phyloP scores from a whole-genome alignment of 2,329 filamentous ascomycete species.

The Pezicula radicicola region DNA sequence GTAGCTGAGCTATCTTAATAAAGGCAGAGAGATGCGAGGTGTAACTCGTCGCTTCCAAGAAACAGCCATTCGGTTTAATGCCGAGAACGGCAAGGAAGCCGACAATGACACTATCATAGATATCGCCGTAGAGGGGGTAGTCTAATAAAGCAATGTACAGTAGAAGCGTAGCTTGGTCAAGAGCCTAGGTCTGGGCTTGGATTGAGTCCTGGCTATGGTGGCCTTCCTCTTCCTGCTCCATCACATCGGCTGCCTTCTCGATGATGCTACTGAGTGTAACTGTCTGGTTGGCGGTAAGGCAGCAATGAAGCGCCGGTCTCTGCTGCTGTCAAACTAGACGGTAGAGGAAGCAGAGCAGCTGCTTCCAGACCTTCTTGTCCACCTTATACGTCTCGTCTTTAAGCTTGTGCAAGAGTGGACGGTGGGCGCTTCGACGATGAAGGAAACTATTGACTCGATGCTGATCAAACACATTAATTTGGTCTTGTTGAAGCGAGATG shows the following conservation, averaged over 20 bases:
- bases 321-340: conserved; percentile 3
- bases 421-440: not conserved
- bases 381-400: conserved; percentile 3
- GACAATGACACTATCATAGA: conserved; percentile 9
- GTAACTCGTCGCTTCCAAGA: not conserved
- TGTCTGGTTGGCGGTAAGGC: conserved; percentile 1
- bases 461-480: conserved; percentile 10
- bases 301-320: not conserved
- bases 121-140: conserved; percentile 2
- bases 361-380: conserved; percentile 11
- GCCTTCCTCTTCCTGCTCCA: not conserved
- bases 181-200: not conserved
- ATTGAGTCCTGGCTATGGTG: not conserved
- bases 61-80: conserved; percentile 3
- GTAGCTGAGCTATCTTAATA: too few species aligned
- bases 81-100: conserved; percentile 9
- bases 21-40: too few species aligned
- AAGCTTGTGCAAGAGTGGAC: too few species aligned
- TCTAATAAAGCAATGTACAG: conserved; percentile 8
- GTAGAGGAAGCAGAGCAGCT: conserved; percentile 9
- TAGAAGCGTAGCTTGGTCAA: conserved; percentile 5
- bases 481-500: conserved; percentile 2
- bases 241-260: not conserved
- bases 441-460: conserved; percentile 10
- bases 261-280: not conserved